Evolutionary conservation across 192 early-diverging fungal species (phyloP).

Genomic region (Coemansia sp.): DNA sequence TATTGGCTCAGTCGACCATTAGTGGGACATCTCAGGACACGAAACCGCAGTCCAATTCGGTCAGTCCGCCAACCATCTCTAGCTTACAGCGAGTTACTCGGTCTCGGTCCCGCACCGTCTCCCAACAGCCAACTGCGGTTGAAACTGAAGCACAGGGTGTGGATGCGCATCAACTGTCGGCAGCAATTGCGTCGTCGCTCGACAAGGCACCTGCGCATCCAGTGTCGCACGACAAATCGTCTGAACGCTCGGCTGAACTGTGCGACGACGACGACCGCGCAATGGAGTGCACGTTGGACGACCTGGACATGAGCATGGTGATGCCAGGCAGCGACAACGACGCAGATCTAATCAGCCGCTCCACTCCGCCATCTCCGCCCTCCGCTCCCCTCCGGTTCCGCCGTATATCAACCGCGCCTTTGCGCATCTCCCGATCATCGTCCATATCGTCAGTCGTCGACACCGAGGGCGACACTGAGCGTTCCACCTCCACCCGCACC

Average conservation of each 20-base stretch:
- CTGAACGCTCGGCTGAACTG: background rate
- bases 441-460: slow-evolving; percentile 12
- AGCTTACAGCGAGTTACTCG: background rate
- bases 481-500: background rate
- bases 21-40: background rate
- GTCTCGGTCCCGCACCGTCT: background rate
- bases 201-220: background rate
- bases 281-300: slow-evolving; percentile 16
- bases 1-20: slow-evolving; percentile 15
- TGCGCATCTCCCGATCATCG: slow-evolving; percentile 19
- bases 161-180: slow-evolving; percentile 16
- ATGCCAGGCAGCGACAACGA: slow-evolving; percentile 25
- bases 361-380: slow-evolving; percentile 51
- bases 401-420: slow-evolving; percentile 24
- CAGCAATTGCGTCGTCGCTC: slow-evolving; percentile 16
- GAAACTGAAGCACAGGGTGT: background rate
- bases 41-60: background rate
- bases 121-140: background rate
- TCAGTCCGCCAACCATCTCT: background rate
- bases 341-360: slow-evolving; percentile 45
- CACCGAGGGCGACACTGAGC: slow-evolving; percentile 4
- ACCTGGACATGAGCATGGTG: slow-evolving; percentile 39
- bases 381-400: slow-evolving; percentile 24
- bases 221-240: background rate
- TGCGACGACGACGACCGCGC: background rate